phyloP scores from a whole-genome alignment of 2,329 filamentous ascomycete species.

The Aspergillus sojae region DNA sequence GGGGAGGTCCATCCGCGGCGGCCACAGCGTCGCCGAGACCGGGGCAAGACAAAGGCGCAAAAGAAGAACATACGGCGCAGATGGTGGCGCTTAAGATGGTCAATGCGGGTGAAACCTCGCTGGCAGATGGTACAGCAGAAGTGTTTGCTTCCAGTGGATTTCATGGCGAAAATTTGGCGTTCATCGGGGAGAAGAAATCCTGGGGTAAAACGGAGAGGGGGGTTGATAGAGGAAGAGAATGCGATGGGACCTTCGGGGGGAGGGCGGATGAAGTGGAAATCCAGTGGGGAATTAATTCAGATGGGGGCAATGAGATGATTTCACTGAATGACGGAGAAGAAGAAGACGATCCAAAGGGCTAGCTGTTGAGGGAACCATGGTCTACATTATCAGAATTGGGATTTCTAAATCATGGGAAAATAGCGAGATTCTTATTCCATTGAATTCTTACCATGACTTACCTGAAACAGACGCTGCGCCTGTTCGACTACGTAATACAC shows the following conservation, averaged over 20 bases:
- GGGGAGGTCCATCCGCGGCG: neutral
- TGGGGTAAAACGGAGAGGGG: conserved; percentile 24
- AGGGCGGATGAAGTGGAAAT: neutral
- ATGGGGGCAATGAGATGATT: neutral
- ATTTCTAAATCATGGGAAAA: neutral
- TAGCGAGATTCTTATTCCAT: neutral
- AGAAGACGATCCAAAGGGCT: neutral
- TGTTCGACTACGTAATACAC: neutral
- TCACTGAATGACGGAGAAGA: neutral
- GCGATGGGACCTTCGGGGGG: neutral
- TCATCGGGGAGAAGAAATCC: conserved; percentile 25
- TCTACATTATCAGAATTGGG: neutral
- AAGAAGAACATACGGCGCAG: conserved; percentile 43
- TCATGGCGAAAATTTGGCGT: conserved; percentile 31
- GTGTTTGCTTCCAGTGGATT: conserved; percentile 41
- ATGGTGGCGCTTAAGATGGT: conserved; percentile 52
- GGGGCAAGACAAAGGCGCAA: neutral
- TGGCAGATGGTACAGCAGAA: conserved; percentile 49
- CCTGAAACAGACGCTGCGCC: neutral
- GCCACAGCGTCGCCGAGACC: neutral
- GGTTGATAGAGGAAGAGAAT: conserved; percentile 2
- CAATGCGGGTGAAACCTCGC: conserved; percentile 50
- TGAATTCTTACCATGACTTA: neutral
- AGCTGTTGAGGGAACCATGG: neutral
- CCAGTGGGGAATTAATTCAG: neutral